These are phyloP conservation scores for Ogataea pilisensis DNA, from an alignment of 805 yeast genomes.

Conservation along the genomic window DNA sequence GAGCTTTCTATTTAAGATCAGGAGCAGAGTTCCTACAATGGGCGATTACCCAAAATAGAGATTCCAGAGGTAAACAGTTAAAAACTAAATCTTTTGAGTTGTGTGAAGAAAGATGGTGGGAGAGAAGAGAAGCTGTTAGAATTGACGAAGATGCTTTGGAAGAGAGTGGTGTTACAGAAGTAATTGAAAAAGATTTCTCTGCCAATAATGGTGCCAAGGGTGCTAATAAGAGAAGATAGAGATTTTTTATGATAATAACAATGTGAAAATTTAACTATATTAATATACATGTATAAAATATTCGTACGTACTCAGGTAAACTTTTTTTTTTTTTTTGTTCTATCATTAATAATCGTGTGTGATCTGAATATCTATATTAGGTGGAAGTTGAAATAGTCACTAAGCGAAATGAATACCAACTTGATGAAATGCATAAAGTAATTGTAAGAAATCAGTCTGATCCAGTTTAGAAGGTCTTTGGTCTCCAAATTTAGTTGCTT, in stretches of 20 bases:
- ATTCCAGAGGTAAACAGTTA: conserved; percentile 83
- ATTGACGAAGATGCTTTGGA: conserved; percentile 85
- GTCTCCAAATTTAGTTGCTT: conserved; percentile 76
- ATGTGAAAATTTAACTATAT: no score
- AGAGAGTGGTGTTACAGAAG: conserved; percentile 90
- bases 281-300: no score
- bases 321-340: not conserved
- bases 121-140: conserved; percentile 89
- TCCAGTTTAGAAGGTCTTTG: conserved; percentile 92
- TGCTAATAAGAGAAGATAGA: conserved; percentile 49
- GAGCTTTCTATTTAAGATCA: conserved; percentile 81
- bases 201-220: conserved; percentile 25
- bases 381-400: no score
- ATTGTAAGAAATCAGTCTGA: conserved; percentile 85
- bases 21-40: conserved; percentile 87
- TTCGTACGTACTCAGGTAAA: no score
- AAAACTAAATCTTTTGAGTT: conserved; percentile 86
- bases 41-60: conserved; percentile 84
- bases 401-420: conserved; percentile 95
- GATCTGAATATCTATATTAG: no score
- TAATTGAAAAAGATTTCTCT: conserved; percentile 66
- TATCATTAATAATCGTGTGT: not conserved
- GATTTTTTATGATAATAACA: not conserved
- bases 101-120: conserved; percentile 98
- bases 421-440: conserved; percentile 90